Evolutionary conservation across 192 early-diverging fungal species (phyloP).

Genomic region (Rhizoclosmatium globosum): DNA sequence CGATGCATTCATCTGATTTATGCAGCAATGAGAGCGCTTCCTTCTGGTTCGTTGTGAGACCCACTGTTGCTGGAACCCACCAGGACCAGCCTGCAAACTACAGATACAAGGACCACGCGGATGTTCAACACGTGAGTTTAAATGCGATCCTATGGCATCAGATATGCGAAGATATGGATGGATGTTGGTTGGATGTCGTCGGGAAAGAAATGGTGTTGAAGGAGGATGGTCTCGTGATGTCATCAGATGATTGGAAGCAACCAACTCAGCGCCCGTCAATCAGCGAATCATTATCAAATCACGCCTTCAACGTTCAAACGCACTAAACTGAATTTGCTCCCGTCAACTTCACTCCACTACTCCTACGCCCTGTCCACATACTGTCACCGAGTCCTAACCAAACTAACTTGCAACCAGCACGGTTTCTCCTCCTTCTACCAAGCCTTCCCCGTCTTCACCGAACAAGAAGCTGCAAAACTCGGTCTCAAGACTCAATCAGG

Average conservation of each 20-base stretch:
- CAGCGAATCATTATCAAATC: too few relatives aligned
- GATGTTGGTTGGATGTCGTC: too few relatives aligned
- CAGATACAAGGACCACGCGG: conserved; percentile 9
- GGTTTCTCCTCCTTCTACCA: conserved; percentile 20
- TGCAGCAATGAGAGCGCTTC: too few relatives aligned
- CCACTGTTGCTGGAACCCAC: not conserved
- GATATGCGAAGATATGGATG: not conserved
- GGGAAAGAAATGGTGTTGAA: too few relatives aligned
- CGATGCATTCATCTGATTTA: too few relatives aligned
- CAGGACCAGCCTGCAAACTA: conserved; percentile 17
- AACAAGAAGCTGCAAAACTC: conserved; percentile 18
- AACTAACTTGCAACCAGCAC: not conserved
- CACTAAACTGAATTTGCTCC: too few relatives aligned
- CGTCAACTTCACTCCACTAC: too few relatives aligned
- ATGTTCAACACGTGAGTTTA: not conserved
- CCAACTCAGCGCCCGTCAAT: too few relatives aligned
- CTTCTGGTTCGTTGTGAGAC: conserved; percentile 29
- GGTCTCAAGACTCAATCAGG: not conserved
- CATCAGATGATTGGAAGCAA: too few relatives aligned
- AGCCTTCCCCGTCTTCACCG: conserved; percentile 26
- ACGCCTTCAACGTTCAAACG: too few relatives aligned
- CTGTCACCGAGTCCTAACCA: not conserved
- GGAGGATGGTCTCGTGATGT: too few relatives aligned
- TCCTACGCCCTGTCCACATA: too few relatives aligned
- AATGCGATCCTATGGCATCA: not conserved